Base-by-base conservation (phyloP, 352 stramenopile species). In the Globisporangium carolinianum region DNA sequence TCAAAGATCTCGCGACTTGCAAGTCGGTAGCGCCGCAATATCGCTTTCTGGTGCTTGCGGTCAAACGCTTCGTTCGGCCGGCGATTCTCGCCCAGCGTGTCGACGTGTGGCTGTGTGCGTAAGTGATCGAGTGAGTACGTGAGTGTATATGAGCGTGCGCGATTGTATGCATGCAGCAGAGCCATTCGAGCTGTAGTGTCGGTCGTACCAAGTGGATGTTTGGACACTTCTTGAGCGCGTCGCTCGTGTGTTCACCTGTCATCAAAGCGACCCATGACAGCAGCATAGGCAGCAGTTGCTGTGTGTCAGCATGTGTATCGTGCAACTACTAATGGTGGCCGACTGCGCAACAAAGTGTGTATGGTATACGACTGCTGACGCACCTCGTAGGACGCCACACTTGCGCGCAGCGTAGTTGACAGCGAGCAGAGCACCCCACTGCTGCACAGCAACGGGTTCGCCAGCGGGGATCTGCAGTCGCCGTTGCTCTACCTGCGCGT, bases 341-440 rank as follows among this genome's bases (percentile, higher is more conserved):
- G 24, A 32, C 24, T 32, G 24, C 24, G 2, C 24, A 32, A 32
- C 24, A 32, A 32, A 3, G 24, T 32, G 24, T 32, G 24, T 32
- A 32, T 32, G 24, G 24, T 3, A 32, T 32, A 32, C 24, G 24
- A 32, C 24, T 32, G 24, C 24, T 0, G 10, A 43, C 49, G 35
- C 35, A 83, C 82, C 75, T 69, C 81, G 70, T 41, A 68, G 60
- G 51, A 94, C 69, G 61, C 82, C 84, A 47, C 86, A 87, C 47
- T 79, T 80, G 55, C 83, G 76, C 49, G 84, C 84, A 10, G 75
- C 71, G 63, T 94, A 92, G 67, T 94, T 94, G 54, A 94, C 84
- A 18, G 85, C 85, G 52, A 94, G 71, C 51, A 94, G 60, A 76
- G 63, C 83, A 14, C 83, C 82, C 86, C 86, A 95, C 60, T 95